Conservation (phyloP, 2,329 filamentous ascomycete genomes). For the Fusarium oligoseptatum region DNA sequence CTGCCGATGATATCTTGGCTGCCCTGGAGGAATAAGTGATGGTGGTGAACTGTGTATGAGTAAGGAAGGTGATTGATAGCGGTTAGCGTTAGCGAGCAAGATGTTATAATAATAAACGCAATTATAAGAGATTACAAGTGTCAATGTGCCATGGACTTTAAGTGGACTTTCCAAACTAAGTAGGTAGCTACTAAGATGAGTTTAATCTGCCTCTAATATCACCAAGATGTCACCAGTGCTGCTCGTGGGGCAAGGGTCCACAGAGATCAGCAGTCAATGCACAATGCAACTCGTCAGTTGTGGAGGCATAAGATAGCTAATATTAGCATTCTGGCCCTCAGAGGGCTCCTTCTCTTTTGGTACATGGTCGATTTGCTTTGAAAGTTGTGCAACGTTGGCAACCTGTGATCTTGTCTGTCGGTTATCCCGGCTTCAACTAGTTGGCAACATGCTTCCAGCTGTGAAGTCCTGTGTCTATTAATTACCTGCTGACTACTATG, state of each 20-base stretch:
- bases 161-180: not conserved
- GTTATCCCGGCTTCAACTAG: too few relatives aligned
- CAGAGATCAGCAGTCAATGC: not conserved
- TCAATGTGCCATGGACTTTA: not conserved
- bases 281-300: too few relatives aligned
- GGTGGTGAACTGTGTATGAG: not conserved
- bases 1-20: conserved; percentile 48
- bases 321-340: too few relatives aligned
- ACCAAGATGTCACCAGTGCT: not conserved
- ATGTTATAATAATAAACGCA: not conserved
- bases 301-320: too few relatives aligned
- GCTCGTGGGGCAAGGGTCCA: not conserved
- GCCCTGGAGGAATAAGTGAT: conserved; percentile 11
- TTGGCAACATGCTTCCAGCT: not conserved
- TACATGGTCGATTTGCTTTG: too few relatives aligned
- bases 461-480: not conserved
- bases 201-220: not conserved
- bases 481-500: not conserved
- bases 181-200: too few relatives aligned
- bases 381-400: not conserved
- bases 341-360: too few relatives aligned
- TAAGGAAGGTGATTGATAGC: not conserved
- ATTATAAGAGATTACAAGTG: not conserved
- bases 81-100: not conserved
- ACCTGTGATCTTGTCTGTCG: too few relatives aligned